Base-by-base conservation (phyloP, 139 green algal species). In the Chlamydomonas sphaeroides region DNA sequence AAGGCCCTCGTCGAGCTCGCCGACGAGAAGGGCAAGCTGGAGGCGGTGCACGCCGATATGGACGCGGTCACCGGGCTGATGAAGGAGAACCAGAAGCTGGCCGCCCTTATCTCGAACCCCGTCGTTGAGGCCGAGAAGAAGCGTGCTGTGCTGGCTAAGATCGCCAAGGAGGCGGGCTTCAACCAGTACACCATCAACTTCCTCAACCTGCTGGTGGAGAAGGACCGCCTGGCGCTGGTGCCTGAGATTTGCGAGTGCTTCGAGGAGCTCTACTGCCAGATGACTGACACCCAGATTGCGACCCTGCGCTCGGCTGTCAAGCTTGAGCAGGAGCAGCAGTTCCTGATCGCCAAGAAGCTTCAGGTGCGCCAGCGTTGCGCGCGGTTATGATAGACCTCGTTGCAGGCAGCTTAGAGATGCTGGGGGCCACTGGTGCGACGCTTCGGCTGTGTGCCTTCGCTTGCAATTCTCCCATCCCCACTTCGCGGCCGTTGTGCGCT, bases 331-430 rank as follows among this genome's bases (percentile, higher is more conserved):
- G 96, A 98, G 89, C 95, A 99, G 92, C 97, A 99, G 90, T 99
- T 98, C 90, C 89, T 99, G 77, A 99, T 99, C 86, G 97, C 97
- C 85, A 99, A 99, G 96, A 99, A 99, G 97, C 90, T 99, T 78
- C 90, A 93, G 53, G 53, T 62, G 21, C 20, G 53, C 53, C 45
- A 10, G 45, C 45, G n/a, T n/a, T n/a, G n/a, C n/a, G n/a, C n/a
- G n/a, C n/a, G n/a, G n/a, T n/a, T n/a, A n/a, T n/a, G n/a, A n/a
- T n/a, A n/a, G n/a, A n/a, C n/a, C n/a, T n/a, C n/a, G n/a, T n/a
- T n/a, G n/a, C n/a, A n/a, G n/a, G n/a, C n/a, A n/a, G n/a, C n/a
- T n/a, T n/a, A n/a, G n/a, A n/a, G n/a, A n/a, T n/a, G n/a, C n/a
- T n/a, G n/a, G n/a, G n/a, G n/a, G n/a, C n/a, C n/a, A n/a, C n/a